These are phyloP conservation scores for Peronospora destructor DNA, from an alignment of 352 stramenopile species.

Conservation along the genomic window DNA sequence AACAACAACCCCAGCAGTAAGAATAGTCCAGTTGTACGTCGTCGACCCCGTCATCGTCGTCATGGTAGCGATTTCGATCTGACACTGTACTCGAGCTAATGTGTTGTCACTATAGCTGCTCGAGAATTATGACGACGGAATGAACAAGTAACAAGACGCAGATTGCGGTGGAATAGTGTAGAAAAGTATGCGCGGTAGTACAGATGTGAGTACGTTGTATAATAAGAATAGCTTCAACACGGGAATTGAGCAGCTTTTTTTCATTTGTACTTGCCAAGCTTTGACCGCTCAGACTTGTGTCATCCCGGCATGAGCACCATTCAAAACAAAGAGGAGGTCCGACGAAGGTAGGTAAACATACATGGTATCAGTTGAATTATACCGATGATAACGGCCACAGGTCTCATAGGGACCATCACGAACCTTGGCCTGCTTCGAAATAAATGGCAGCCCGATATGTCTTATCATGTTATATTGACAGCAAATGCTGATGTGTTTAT, in stretches of 20 bases:
- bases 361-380: too few relatives aligned
- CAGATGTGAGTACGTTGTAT: constrained; percentile 23
- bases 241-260: constrained; percentile 20
- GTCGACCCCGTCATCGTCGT: constrained; percentile 23
- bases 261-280: too few relatives aligned
- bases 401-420: too few relatives aligned
- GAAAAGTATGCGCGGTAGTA: constrained; percentile 25
- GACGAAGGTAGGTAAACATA: too few relatives aligned
- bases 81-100: constrained; percentile 24
- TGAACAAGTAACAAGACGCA: constrained; percentile 6
- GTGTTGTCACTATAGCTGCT: constrained; percentile 8
- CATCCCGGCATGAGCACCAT: too few relatives aligned
- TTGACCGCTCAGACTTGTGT: too few relatives aligned
- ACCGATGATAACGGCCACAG: too few relatives aligned
- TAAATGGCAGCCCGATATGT: too few relatives aligned
- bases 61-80: constrained; percentile 18
- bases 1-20: constrained; percentile 21
- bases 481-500: not conserved
- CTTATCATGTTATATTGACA: constrained; percentile 2
- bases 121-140: constrained; percentile 19
- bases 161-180: constrained; percentile 25
- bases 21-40: constrained; percentile 16
- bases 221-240: constrained; percentile 27
- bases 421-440: too few relatives aligned
- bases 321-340: too few relatives aligned